These are phyloP conservation scores for Pholiota molesta DNA, from an alignment of 768 basidiomycete species.

Conservation along the genomic window DNA sequence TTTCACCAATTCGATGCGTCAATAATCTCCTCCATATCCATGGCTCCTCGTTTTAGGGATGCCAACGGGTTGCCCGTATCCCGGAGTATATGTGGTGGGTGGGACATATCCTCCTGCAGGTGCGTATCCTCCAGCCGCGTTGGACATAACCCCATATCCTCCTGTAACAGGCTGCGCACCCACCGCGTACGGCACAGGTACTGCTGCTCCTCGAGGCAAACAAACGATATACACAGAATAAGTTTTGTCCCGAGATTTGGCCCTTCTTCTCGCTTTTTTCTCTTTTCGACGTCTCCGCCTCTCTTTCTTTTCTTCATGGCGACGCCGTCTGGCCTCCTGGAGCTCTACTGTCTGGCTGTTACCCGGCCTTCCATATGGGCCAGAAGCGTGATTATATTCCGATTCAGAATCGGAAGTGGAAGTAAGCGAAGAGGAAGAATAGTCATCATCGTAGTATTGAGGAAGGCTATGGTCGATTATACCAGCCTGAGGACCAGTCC, in stretches of 20 bases:
- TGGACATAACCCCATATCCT: slow-evolving; percentile 14
- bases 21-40: slow-evolving; percentile 25
- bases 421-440: slow-evolving; percentile 45
- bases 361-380: slow-evolving; percentile 43
- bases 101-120: slow-evolving; percentile 5
- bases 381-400: slow-evolving; percentile 30
- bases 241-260: slow-evolving; percentile 60
- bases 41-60: slow-evolving; percentile 22
- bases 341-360: slow-evolving; percentile 19
- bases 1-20: background rate
- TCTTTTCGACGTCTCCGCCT: slow-evolving; percentile 65
- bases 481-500: slow-evolving; percentile 66
- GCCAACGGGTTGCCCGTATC: slow-evolving; percentile 18
- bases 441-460: slow-evolving; percentile 43
- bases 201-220: slow-evolving; percentile 28
- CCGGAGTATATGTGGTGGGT: slow-evolving; percentile 7
- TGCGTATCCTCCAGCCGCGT: slow-evolving; percentile 19
- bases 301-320: slow-evolving; percentile 59
- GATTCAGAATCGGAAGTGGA: slow-evolving; percentile 42
- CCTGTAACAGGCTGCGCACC: slow-evolving; percentile 23
- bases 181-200: slow-evolving; percentile 7
- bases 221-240: slow-evolving; percentile 68
- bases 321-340: slow-evolving; percentile 53
- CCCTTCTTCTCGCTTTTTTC: slow-evolving; percentile 61
- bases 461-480: slow-evolving; percentile 56